Evolutionary conservation across 768 basidiomycete species (phyloP).

Genomic region (Agrocybe pediades): DNA sequence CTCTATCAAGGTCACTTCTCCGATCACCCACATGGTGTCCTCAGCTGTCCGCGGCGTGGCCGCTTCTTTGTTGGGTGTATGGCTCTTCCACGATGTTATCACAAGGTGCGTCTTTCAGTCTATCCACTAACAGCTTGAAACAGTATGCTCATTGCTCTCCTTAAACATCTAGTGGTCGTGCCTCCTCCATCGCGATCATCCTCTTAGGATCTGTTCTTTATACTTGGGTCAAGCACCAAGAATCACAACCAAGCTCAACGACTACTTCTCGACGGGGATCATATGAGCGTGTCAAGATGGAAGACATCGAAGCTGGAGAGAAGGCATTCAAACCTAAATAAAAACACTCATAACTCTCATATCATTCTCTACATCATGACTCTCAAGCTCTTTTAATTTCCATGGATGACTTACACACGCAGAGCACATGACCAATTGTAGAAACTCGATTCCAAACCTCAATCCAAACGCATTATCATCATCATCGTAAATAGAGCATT

Average conservation of each 20-base stretch:
- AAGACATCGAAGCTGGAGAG: slow-evolving; percentile 33
- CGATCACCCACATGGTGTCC: slow-evolving; percentile 97
- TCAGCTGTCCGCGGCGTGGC: slow-evolving; percentile 95
- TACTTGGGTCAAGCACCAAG: slow-evolving; percentile 84
- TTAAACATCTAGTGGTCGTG: slow-evolving; percentile 64
- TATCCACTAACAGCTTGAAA: background rate
- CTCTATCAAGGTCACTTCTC: slow-evolving; percentile 96
- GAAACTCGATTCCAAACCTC: too few species aligned
- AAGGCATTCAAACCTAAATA: slow-evolving; percentile 10
- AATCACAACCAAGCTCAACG: slow-evolving; percentile 46
- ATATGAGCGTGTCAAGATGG: slow-evolving; percentile 67
- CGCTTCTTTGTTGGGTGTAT: slow-evolving; percentile 81
- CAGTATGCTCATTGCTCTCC: background rate
- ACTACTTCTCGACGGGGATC: slow-evolving; percentile 25
- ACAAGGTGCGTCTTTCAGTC: slow-evolving; percentile 55
- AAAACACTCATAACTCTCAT: background rate
- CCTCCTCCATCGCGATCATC: slow-evolving; percentile 78
- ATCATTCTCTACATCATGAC: background rate
- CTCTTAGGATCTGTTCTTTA: slow-evolving; percentile 83
- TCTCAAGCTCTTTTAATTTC: too few species aligned
- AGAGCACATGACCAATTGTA: too few species aligned
- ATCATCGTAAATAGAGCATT: too few species aligned
- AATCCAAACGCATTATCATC: too few species aligned
- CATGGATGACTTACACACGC: background rate
- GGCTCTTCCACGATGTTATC: slow-evolving; percentile 80